phyloP scores from a whole-genome alignment of 352 stramenopile species.

The Globisporangium lucens region DNA sequence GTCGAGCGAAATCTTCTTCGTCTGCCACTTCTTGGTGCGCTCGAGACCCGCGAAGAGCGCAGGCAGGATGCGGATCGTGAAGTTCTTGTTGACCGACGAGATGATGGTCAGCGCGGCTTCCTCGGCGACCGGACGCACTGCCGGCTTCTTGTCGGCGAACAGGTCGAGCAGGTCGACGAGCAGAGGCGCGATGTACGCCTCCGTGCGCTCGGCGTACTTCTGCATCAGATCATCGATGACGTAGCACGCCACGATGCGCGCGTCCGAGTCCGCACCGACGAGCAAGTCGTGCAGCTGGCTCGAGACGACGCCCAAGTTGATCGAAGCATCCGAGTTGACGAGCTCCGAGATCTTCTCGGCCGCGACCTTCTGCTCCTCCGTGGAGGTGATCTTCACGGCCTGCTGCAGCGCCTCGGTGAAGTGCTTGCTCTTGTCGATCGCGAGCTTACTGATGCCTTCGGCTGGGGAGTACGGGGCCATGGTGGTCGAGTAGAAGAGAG shows the following conservation, averaged over 20 bases:
- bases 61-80: slow-evolving; percentile 82
- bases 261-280: slow-evolving; percentile 47
- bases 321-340: slow-evolving; percentile 61
- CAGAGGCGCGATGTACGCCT: slow-evolving; percentile 74
- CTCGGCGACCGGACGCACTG: slow-evolving; percentile 60
- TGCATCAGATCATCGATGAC: slow-evolving; percentile 84
- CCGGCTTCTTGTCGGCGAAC: slow-evolving; percentile 83
- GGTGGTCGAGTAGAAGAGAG: slow-evolving; percentile 22
- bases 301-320: slow-evolving; percentile 71
- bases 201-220: slow-evolving; percentile 79
- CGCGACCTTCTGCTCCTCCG: slow-evolving; percentile 77
- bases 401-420: slow-evolving; percentile 84
- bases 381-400: slow-evolving; percentile 55
- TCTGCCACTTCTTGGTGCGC: slow-evolving; percentile 94
- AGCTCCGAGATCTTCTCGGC: slow-evolving; percentile 86
- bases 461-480: slow-evolving; percentile 84
- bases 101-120: slow-evolving; percentile 82
- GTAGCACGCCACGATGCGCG: slow-evolving; percentile 69
- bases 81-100: slow-evolving; percentile 85
- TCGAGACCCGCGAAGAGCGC: slow-evolving; percentile 90
- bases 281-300: slow-evolving; percentile 65
- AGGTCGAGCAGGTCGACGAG: slow-evolving; percentile 71
- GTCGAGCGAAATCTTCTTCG: slow-evolving; percentile 95
- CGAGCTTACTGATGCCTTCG: slow-evolving; percentile 81
- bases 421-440: slow-evolving; percentile 89